These are phyloP conservation scores for Peterozyma toletana DNA, from an alignment of 805 yeast genomes.

Conservation along the genomic window DNA sequence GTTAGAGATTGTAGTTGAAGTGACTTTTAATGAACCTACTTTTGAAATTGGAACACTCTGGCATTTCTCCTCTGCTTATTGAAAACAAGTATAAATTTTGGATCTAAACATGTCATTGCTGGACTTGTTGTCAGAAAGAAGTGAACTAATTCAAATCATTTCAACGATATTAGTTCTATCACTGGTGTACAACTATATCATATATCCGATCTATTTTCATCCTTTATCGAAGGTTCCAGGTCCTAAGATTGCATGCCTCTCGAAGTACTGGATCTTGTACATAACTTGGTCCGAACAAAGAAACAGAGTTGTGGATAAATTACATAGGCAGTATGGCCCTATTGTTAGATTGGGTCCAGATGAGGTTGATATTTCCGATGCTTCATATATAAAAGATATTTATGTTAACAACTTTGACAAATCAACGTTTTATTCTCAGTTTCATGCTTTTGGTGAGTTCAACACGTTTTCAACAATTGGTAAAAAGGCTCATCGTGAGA, in stretches of 20 bases:
- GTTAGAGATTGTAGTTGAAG: too few relatives aligned
- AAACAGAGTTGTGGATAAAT: slow-evolving; percentile 35
- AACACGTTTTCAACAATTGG: slow-evolving; percentile 54
- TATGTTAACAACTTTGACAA: slow-evolving; percentile 53
- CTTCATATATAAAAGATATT: slow-evolving; percentile 42
- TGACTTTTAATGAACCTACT: too few relatives aligned
- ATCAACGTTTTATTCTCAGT: slow-evolving; percentile 50
- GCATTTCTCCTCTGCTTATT: too few relatives aligned
- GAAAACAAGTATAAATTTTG: too few relatives aligned
- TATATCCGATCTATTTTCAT: slow-evolving; percentile 40
- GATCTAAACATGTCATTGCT: too few relatives aligned
- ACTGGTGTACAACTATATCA: slow-evolving; percentile 21
- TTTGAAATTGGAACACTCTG: too few relatives aligned
- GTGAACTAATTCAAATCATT: too few relatives aligned
- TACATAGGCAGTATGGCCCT: slow-evolving; percentile 54
- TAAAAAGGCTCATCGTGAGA: slow-evolving; percentile 36
- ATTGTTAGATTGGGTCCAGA: slow-evolving; percentile 55
- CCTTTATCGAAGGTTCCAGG: slow-evolving; percentile 53
- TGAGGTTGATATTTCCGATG: slow-evolving; percentile 52
- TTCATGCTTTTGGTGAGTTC: slow-evolving; percentile 46
- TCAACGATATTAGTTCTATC: too few relatives aligned
- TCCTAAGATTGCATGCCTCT: slow-evolving; percentile 42
- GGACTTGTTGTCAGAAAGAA: too few relatives aligned
- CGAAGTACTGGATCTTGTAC: slow-evolving; percentile 32
- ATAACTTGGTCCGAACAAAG: slow-evolving; percentile 41